A percentile compares a stretch with the other conserved stretches of the same genome.
These are phyloP conservation scores for Rhododendron mucronatum DNA, from an alignment of 148 eudicot species.

Conservation along the genomic window DNA sequence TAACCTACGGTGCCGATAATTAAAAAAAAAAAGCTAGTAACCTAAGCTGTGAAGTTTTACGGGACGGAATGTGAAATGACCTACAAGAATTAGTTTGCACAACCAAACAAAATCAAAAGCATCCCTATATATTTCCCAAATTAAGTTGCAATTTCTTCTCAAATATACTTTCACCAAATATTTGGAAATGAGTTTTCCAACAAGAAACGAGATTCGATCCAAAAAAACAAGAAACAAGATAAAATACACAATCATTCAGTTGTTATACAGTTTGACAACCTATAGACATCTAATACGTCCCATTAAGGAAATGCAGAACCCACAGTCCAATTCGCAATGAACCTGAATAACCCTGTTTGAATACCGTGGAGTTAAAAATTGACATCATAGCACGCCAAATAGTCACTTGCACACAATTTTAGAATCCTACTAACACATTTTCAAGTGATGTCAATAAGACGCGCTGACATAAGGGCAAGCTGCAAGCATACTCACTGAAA, in stretches of 20 bases:
- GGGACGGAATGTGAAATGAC: too few species aligned
- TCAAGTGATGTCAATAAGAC: not conserved
- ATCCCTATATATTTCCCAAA: not conserved
- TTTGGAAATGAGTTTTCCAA: not conserved
- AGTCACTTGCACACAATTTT: not conserved
- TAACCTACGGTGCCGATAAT: too few species aligned
- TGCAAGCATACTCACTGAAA: constrained; percentile 40
- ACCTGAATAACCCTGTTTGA: not conserved
- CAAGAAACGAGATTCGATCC: not conserved
- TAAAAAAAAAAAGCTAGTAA: not conserved
- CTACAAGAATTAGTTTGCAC: not conserved
- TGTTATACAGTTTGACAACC: not conserved
- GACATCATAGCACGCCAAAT: not conserved
- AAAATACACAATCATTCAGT: not conserved
- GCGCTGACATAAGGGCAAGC: not conserved
- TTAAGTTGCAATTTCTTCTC: not conserved
- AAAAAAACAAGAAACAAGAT: not conserved
- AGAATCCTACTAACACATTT: not conserved
- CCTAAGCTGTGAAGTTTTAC: not conserved
- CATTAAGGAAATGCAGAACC: not conserved
- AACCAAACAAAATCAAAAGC: not conserved
- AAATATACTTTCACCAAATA: not conserved
- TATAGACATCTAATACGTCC: not conserved
- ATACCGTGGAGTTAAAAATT: not conserved
- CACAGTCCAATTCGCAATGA: not conserved